Evolutionary conservation across 331 rosid genomes (phyloP).

Genomic region (Quercus tomentella): DNA sequence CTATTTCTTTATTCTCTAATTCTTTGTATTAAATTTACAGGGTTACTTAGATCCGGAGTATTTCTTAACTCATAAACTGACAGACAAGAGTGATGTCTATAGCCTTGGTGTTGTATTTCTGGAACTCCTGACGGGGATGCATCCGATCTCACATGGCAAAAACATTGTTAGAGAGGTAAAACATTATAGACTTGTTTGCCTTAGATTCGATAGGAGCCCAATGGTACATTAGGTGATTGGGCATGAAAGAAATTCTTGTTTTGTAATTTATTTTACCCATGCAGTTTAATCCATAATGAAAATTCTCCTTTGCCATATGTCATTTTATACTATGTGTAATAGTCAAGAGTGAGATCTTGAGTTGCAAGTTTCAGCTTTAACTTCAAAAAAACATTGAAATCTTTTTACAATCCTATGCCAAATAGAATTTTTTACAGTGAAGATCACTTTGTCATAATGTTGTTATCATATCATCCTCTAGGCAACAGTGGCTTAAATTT

Average conservation of each 20-base stretch:
- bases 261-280: not conserved
- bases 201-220: not conserved
- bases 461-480: not conserved
- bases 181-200: not conserved
- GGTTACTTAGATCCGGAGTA: conserved; percentile 78
- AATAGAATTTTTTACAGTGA: no score
- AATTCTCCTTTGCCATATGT: not conserved
- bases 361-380: not conserved
- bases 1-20: not conserved
- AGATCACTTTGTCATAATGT: not conserved
- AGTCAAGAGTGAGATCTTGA: not conserved
- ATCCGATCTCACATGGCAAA: conserved; percentile 86
- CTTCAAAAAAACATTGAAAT: not conserved
- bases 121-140: conserved; percentile 80
- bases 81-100: conserved; percentile 92
- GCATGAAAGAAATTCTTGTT: not conserved
- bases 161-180: conserved; percentile 92
- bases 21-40: conserved; percentile 34
- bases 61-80: conserved; percentile 75
- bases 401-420: not conserved
- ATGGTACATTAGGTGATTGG: no score
- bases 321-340: not conserved
- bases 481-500: not conserved
- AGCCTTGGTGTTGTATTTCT: conserved; percentile 89
- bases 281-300: not conserved